Evolutionary conservation across 306 rosid genomes (phyloP), one percentile per base, ranked within the genome.

Genomic region (Castanea crenata): DNA sequence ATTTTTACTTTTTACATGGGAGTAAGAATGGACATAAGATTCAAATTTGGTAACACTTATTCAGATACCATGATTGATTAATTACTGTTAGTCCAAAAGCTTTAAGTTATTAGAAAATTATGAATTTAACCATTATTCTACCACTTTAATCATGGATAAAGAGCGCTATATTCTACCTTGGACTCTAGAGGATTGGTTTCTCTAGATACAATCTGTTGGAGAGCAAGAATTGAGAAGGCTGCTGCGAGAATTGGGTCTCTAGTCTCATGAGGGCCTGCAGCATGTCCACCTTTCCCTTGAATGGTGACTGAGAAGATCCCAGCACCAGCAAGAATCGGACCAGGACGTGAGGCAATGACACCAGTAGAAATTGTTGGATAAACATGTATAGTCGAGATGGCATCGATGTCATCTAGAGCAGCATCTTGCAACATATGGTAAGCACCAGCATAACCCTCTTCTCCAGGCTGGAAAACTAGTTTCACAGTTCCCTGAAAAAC

Each of bases 381-480:
- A 46, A 87, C 87, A 79, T 87, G 90, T 67, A 81, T 20, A 21
- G 74, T 77, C 73, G 78, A 76, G 57, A 87, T 81, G 74, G 82
- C 87, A 72, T 84, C 19, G 3, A 81, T 73, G 70, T 76, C 80
- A 34, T 71, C 55, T 21, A 84, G 75, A 62, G 59, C 74, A n/a
- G 76, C 82, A 51, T 83, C 81, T 72, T 78, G 79, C 70, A 86
- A 5, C 85, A 83, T 83, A 29, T 78, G 81, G 77, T 80, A 73
- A 57, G 90, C 87, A 25, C 90, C 90, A 29, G 84, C 76, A 76
- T 38, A 78, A 20, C 85, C 82, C 83, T 81, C 87, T 64, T 86
- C 90, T 73, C 80, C 86, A 0, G 87, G 87, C 80, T 81, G 87
- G 78, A 86, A 86, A 67, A 86, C 82, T 35, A 86, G 83, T 85